Evolutionary conservation across 1,284 basidiomycete species (phyloP).

Genomic region (Malassezia obtusa): DNA sequence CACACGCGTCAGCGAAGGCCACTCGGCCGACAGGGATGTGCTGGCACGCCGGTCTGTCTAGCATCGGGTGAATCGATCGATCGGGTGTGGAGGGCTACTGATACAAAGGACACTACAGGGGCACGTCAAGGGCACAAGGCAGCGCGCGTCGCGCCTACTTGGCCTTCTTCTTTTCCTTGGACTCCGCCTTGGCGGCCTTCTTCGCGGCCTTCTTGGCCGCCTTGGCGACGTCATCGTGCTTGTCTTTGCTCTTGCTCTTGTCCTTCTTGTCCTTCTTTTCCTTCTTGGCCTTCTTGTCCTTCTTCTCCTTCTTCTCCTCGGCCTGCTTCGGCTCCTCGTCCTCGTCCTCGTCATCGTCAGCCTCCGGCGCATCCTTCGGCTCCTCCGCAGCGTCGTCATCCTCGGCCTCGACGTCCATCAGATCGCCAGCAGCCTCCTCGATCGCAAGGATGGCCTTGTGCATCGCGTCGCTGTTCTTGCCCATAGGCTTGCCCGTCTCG

Average conservation of each 20-base stretch:
- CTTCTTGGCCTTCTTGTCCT: conserved; percentile 59
- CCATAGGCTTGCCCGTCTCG: conserved; percentile 53
- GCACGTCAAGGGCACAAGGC: neutral
- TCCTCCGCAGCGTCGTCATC: too few relatives aligned
- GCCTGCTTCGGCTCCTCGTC: conserved; percentile 50
- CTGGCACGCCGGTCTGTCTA: conserved; percentile 9
- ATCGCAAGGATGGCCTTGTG: conserved; percentile 75
- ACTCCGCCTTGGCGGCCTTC: conserved; percentile 29
- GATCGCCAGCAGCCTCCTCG: conserved; percentile 60
- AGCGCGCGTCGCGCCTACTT: neutral
- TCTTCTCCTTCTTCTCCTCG: conserved; percentile 33
- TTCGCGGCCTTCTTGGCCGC: conserved; percentile 37
- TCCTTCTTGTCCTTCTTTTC: conserved; percentile 49
- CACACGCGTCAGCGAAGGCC: neutral
- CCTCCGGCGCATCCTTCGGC: conserved; percentile 54
- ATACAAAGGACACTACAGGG: conserved; percentile 5
- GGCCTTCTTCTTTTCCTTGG: conserved; percentile 28
- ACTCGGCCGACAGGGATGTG: conserved; percentile 10
- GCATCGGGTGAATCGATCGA: neutral
- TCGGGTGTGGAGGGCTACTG: conserved; percentile 1
- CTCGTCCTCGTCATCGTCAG: conserved; percentile 52
- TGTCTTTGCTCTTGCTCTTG: conserved; percentile 25
- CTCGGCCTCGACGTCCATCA: conserved; percentile 61
- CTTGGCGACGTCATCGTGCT: conserved; percentile 30
- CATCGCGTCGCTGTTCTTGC: conserved; percentile 53